A percentile compares a stretch with the other conserved stretches of the same genome.
phyloP scores from a whole-genome alignment of 2,329 filamentous ascomycete species.

The Fusarium praegraminearum region DNA sequence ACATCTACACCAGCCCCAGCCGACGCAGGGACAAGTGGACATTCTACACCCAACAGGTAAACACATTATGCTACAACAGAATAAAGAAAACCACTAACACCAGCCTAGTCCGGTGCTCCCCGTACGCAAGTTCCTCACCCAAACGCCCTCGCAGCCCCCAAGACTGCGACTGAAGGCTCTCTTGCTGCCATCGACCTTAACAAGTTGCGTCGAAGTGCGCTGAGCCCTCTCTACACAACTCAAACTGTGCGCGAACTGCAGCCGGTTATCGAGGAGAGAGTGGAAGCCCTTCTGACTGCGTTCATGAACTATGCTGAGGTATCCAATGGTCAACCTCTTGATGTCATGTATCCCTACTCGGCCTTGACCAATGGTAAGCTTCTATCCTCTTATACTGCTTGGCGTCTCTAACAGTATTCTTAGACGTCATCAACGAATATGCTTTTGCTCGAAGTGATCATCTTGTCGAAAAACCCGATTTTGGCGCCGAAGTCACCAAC shows the following conservation, averaged over 20 bases:
- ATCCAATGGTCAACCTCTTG: constrained; percentile 47
- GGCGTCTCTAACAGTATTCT: neutral
- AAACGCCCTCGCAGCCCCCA: constrained; percentile 25
- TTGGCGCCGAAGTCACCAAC: constrained; percentile 53
- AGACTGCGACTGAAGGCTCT: constrained; percentile 48
- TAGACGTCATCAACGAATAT: constrained; percentile 57
- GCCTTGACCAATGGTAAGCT: constrained; percentile 54
- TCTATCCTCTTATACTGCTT: neutral
- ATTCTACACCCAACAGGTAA: constrained; percentile 54
- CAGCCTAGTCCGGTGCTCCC: constrained; percentile 51
- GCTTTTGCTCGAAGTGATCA: constrained; percentile 54
- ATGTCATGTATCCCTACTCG: constrained; percentile 55
- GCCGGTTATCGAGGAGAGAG: constrained; percentile 54
- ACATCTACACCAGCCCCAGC: constrained; percentile 53
- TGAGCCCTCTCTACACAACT: constrained; percentile 55
- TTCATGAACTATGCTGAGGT: constrained; percentile 48
- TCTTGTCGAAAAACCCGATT: constrained; percentile 52
- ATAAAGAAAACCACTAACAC: constrained; percentile 25
- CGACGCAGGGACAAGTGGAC: constrained; percentile 51
- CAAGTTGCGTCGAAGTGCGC: constrained; percentile 50
- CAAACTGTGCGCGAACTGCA: constrained; percentile 55
- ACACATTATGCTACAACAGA: constrained; percentile 6
- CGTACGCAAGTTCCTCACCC: constrained; percentile 44
- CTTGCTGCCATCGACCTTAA: constrained; percentile 53
- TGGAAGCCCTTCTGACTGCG: constrained; percentile 50